Evolutionary conservation across 345 rosid species (phyloP).

Genomic region (Rhizophora apiculata): DNA sequence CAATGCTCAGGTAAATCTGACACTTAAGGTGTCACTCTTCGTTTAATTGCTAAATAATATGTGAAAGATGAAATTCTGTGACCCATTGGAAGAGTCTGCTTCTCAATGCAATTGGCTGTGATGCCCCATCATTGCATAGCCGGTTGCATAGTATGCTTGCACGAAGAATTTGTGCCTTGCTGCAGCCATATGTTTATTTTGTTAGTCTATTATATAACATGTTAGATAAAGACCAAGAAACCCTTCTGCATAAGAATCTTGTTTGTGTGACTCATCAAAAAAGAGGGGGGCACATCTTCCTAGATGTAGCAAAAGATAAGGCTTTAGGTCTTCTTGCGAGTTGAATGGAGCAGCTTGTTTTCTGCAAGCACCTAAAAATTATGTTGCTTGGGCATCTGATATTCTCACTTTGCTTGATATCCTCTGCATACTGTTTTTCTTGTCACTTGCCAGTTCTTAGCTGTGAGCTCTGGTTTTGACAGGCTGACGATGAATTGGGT

Average conservation of each 20-base stretch:
- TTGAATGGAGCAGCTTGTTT: no score
- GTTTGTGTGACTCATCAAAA: no score
- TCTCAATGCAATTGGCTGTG: no score
- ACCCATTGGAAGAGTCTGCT: no score
- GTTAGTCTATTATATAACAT: no score
- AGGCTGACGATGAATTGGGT: slow-evolving; percentile 89
- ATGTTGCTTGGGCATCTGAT: no score
- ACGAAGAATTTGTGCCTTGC: not conserved
- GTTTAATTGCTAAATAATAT: not conserved
- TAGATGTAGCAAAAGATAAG: no score
- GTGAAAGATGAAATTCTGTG: not conserved
- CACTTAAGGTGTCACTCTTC: not conserved
- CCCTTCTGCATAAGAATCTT: no score
- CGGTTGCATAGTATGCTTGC: not conserved
- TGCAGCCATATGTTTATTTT: not conserved
- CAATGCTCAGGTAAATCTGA: slow-evolving; percentile 58
- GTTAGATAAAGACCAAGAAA: no score
- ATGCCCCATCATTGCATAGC: not conserved
- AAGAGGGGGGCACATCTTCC: no score
- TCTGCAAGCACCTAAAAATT: no score
- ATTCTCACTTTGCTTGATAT: not conserved
- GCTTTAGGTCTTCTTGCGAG: no score
- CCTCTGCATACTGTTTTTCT: not conserved
- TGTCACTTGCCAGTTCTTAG: not conserved
- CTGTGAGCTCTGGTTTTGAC: slow-evolving; percentile 21